Evolutionary conservation across 768 basidiomycete species (phyloP).

Genomic region (Pleurotus cornucopiae): DNA sequence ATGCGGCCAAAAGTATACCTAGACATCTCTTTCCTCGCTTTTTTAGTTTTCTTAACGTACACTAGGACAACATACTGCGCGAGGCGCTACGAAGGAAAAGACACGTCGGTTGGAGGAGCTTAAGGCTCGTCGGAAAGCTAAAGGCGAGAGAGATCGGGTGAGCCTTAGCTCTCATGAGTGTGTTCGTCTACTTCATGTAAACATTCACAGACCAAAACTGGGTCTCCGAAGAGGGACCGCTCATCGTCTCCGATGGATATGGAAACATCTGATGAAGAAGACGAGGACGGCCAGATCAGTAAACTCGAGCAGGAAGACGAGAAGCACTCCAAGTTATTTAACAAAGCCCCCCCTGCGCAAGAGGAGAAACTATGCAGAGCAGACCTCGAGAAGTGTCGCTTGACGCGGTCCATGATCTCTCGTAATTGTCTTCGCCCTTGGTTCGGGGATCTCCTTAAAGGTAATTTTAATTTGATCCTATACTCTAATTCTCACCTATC

Average conservation of each 20-base stretch:
- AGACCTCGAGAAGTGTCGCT: constrained; percentile 56
- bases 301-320: constrained; percentile 74
- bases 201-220: constrained; percentile 36
- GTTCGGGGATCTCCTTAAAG: constrained; percentile 82
- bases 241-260: constrained; percentile 83
- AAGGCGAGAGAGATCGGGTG: constrained; percentile 85
- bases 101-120: constrained; percentile 76
- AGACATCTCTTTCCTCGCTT: not conserved
- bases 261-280: constrained; percentile 84
- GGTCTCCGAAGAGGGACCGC: constrained; percentile 64
- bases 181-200: constrained; percentile 9
- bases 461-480: constrained; percentile 26
- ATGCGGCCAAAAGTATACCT: constrained; percentile 72
- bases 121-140: constrained; percentile 82
- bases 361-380: constrained; percentile 47
- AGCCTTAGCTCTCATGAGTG: constrained; percentile 14
- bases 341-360: constrained; percentile 37
- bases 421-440: constrained; percentile 73
- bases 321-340: constrained; percentile 47
- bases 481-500: not conserved
- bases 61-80: constrained; percentile 67
- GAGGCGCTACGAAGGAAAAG: constrained; percentile 80
- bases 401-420: constrained; percentile 69
- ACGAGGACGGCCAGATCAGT: constrained; percentile 77
- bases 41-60: constrained; percentile 1